Base-by-base conservation (phyloP, 148 eudicot genomes). In the Silene latifolia region DNA sequence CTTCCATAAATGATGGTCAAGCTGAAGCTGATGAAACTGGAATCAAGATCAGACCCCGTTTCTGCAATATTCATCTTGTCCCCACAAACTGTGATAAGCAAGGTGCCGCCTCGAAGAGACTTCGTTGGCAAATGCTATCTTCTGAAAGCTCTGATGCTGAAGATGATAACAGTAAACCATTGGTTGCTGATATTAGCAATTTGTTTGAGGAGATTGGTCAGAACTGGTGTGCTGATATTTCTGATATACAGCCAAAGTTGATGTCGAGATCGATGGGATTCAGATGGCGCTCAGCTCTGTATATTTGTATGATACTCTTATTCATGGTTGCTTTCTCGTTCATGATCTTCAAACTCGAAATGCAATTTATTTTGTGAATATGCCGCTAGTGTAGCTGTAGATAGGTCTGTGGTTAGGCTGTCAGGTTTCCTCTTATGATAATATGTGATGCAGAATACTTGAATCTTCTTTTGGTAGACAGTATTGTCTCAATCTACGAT, bases 51-150 rank as follows among this genome's bases (percentile, higher is more conserved):
- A 77, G 48, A 77, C 24, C 77, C 66, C 77, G 62, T 61, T 66
- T 2, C 2, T 74, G 29, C 23, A 74, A 54, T 21, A 77, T 72
- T 75, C 81, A 46, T 48, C 75, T 74, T 0, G 35, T 35, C 24
- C 42, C 76, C 7, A 65, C 59, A 17, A 78, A 67, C 69, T 5
- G 35, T 7, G 75, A 23, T 32, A 27, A 46, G 7, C 97, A 92
- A 48, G 97, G 95, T 72, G 79, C 77, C 69, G 93, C 97, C 51
- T 79, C 76, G 5, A 87, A 87, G 86, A 90, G 95, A 85, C 72
- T 88, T 18, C 91, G 88, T n/a, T 79, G 90, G 77, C 87, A 85
- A 74, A 83, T 19, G 76, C 51, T 69, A 32, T 61, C 67, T 14
- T 66, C 72, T 62, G 46, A 56, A 27, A 19, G 32, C 51, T 7